phyloP scores from a whole-genome alignment of 2,329 filamentous ascomycete species.

The Alternaria arborescens region DNA sequence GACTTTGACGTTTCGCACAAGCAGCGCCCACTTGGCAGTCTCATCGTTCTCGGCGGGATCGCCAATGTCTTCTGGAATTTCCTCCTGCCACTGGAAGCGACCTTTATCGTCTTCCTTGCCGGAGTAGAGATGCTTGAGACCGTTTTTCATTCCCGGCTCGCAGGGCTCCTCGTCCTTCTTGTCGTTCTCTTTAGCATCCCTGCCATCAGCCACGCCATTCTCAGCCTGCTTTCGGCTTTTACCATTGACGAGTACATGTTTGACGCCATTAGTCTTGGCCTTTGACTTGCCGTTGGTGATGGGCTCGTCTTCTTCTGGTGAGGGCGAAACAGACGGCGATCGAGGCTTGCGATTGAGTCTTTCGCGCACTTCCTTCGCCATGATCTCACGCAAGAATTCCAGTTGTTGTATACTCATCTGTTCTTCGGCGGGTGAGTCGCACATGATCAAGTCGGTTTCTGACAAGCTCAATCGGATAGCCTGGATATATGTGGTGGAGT shows the following conservation, averaged over 20 bases:
- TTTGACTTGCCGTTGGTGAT: neutral
- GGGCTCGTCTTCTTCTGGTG: slow-evolving; percentile 7
- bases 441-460: neutral
- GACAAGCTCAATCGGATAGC: neutral
- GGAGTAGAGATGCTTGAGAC: slow-evolving; percentile 59
- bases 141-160: slow-evolving; percentile 51
- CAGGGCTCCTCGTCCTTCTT: slow-evolving; percentile 24
- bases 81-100: slow-evolving; percentile 47
- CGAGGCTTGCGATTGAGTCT: neutral
- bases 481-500: neutral
- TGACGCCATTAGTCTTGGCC: slow-evolving; percentile 14
- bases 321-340: slow-evolving; percentile 8
- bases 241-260: slow-evolving; percentile 26
- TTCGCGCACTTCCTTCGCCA: neutral
- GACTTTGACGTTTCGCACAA: slow-evolving; percentile 54
- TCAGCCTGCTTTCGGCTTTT: slow-evolving; percentile 5
- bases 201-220: neutral
- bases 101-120: slow-evolving; percentile 54
- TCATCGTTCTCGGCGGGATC: slow-evolving; percentile 65
- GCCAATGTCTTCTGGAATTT: slow-evolving; percentile 44
- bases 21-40: slow-evolving; percentile 65
- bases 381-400: neutral
- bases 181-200: slow-evolving; percentile 10
- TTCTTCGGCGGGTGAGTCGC: slow-evolving; percentile 11
- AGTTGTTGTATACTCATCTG: neutral